Conservation (phyloP, 129 eudicot genomes). For the Pseudognaphalium luteoalbum region DNA sequence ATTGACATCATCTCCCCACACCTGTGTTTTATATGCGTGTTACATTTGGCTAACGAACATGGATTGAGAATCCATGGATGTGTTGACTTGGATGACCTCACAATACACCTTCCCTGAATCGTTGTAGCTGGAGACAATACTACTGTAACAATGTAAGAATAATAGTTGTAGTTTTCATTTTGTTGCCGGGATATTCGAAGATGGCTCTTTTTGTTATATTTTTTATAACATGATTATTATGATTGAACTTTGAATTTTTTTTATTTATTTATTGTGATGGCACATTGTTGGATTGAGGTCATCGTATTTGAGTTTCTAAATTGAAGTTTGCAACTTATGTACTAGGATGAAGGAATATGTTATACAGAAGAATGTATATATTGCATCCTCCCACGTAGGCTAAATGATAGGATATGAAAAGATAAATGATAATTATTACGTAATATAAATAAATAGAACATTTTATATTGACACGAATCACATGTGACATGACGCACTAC, state of each 20-base stretch:
- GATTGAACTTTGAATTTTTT: background rate
- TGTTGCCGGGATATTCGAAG: background rate
- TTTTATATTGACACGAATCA: too few relatives aligned
- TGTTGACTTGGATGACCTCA: conserved; percentile 46
- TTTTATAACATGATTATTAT: background rate
- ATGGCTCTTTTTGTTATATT: background rate
- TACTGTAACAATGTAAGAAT: background rate
- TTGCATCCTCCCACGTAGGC: too few relatives aligned
- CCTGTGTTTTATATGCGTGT: conserved; percentile 54
- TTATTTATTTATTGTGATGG: background rate
- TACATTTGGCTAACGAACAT: conserved; percentile 60
- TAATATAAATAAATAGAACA: too few relatives aligned
- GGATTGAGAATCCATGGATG: conserved; percentile 44
- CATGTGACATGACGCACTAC: too few relatives aligned
- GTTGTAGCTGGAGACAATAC: background rate
- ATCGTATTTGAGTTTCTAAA: background rate
- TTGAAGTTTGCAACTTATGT: background rate
- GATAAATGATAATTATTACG: too few relatives aligned
- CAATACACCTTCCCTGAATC: conserved; percentile 33
- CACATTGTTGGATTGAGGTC: background rate
- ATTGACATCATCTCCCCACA: conserved; percentile 50
- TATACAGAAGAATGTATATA: too few relatives aligned
- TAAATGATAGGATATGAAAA: too few relatives aligned
- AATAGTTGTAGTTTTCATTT: conserved; percentile 9
- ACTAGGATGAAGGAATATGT: too few relatives aligned